Conservation (phyloP, 2,329 filamentous ascomycete species). For the Aspergillus spinulosporus region DNA sequence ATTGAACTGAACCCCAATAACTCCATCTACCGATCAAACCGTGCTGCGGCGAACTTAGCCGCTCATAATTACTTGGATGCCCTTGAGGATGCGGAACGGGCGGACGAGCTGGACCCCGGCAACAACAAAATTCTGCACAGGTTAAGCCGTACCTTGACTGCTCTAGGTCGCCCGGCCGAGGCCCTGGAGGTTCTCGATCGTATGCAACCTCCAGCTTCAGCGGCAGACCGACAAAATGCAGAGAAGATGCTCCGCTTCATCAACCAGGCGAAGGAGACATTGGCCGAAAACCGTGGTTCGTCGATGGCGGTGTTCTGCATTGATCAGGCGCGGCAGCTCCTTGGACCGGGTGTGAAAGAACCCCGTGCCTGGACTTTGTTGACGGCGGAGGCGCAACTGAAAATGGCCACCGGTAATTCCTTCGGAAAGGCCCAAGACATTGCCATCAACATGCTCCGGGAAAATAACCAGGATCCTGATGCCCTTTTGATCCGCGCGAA, state of each 20-base stretch:
- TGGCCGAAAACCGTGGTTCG: conserved; percentile 72
- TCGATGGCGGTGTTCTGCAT: conserved; percentile 92
- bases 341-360: conserved; percentile 72
- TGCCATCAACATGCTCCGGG: conserved; percentile 80
- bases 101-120: conserved; percentile 77
- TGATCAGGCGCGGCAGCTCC: conserved; percentile 80
- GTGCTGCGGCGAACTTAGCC: conserved; percentile 90
- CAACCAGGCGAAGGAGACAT: conserved; percentile 72
- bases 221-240: conserved; percentile 82
- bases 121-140: conserved; percentile 88
- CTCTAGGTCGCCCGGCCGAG: conserved; percentile 80
- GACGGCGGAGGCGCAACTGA: conserved; percentile 86
- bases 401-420: conserved; percentile 87
- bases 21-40: conserved; percentile 88
- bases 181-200: conserved; percentile 78
- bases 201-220: conserved; percentile 76
- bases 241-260: conserved; percentile 83
- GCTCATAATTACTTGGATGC: conserved; percentile 76
- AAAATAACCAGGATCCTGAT: conserved; percentile 90
- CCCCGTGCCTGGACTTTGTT: conserved; percentile 93
- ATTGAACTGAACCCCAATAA: conserved; percentile 84
- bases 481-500: conserved; percentile 86
- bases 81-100: conserved; percentile 80
- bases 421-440: conserved; percentile 90
- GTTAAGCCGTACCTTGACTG: conserved; percentile 85